Conservation (phyloP, 1,284 basidiomycete species). For the Pholiota adiposa region DNA sequence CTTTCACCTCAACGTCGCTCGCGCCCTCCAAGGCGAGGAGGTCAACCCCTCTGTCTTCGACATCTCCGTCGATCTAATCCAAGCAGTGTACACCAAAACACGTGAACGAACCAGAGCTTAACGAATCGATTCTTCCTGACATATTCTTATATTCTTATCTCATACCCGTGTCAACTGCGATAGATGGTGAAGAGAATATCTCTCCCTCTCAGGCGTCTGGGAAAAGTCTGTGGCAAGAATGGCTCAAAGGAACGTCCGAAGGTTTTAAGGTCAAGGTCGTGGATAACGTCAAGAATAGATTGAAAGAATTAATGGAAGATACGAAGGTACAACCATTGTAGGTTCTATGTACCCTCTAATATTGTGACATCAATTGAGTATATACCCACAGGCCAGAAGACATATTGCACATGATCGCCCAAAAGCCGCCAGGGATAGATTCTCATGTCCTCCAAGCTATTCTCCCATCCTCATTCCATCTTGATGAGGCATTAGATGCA, state of each 20-base stretch:
- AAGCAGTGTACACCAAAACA: conserved; percentile 31
- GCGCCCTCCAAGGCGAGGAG: conserved; percentile 35
- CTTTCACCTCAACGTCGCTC: conserved; percentile 43
- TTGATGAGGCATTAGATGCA: conserved; percentile 51
- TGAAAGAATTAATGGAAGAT: conserved; percentile 48
- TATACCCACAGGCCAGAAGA: conserved; percentile 47
- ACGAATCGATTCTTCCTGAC: conserved; percentile 36
- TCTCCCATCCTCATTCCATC: conserved; percentile 51
- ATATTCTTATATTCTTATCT: conserved; percentile 55
- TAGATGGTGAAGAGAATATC: conserved; percentile 16
- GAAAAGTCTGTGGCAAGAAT: conserved; percentile 43
- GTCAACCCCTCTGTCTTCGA: conserved; percentile 29
- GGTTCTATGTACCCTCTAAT: conserved; percentile 18
- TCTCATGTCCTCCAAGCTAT: conserved; percentile 50
- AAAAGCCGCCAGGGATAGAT: conserved; percentile 34
- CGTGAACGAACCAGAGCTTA: conserved; percentile 25
- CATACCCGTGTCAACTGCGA: conserved; percentile 39
- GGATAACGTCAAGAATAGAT: conserved; percentile 41
- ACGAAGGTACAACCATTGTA: conserved; percentile 45
- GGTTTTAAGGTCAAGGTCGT: conserved; percentile 31
- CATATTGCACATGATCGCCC: conserved; percentile 42
- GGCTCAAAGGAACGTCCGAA: conserved; percentile 30
- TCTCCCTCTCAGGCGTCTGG: conserved; percentile 29
- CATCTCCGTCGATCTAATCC: conserved; percentile 38
- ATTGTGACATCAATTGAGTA: conserved; percentile 2